Percentiles rank a stretch among this genome's conserved stretches.
Evolutionary conservation across 2,329 filamentous ascomycete species (phyloP).

Genomic region (Tolypocladium tundrense): DNA sequence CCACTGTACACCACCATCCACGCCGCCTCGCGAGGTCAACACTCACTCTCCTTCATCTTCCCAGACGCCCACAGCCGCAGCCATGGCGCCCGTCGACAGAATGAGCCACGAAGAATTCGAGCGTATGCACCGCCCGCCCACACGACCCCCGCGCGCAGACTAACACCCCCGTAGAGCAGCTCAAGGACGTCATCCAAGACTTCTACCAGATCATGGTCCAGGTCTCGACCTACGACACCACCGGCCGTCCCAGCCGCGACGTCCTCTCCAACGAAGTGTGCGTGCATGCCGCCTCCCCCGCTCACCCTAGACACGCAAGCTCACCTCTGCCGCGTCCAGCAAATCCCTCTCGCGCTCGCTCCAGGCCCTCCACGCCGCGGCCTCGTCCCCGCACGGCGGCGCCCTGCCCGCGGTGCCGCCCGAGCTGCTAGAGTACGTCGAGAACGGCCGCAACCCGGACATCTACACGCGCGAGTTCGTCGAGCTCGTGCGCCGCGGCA

Average conservation of each 20-base stretch:
- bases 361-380: conserved; percentile 27
- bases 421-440: conserved; percentile 58
- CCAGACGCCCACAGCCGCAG: conserved; percentile 1
- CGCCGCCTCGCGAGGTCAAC: neutral
- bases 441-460: conserved; percentile 61
- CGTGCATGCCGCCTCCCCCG: neutral
- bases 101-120: conserved; percentile 27
- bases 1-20: neutral
- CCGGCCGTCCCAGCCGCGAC: conserved; percentile 39
- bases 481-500: conserved; percentile 54
- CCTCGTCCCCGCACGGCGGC: conserved; percentile 23
- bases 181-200: conserved; percentile 53
- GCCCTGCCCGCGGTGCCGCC: conserved; percentile 44
- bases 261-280: conserved; percentile 46
- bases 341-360: conserved; percentile 29
- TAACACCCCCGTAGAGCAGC: conserved; percentile 31
- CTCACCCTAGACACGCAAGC: neutral
- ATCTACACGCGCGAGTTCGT: conserved; percentile 68
- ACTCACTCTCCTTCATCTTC: neutral
- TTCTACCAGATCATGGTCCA: conserved; percentile 56
- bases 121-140: conserved; percentile 17
- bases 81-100: conserved; percentile 32
- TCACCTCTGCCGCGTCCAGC: conserved; percentile 8
- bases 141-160: neutral
- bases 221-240: conserved; percentile 48